phyloP scores from a whole-genome alignment of 805 yeast genomes.

The Candida jianshihensis region DNA sequence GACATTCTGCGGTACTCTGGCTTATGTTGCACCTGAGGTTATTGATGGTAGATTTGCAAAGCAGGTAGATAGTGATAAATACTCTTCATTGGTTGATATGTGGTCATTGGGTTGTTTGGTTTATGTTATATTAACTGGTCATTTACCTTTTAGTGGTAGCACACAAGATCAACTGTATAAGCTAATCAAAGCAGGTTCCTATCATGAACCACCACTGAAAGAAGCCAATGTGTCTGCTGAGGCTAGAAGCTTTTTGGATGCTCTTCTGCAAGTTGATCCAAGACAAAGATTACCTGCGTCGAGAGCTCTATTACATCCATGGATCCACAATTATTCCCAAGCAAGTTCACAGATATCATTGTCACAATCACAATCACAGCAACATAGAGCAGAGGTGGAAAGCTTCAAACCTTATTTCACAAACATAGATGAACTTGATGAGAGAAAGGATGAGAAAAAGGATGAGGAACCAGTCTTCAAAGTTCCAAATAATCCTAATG shows the following conservation, averaged over 20 bases:
- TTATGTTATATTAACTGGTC: conserved; percentile 87
- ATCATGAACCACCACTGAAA: conserved; percentile 68
- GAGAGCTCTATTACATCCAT: conserved; percentile 71
- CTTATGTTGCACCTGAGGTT: conserved; percentile 96
- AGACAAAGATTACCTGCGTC: conserved; percentile 62
- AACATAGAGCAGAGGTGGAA: conserved; percentile 35
- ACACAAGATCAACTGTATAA: conserved; percentile 81
- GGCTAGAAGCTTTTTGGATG: conserved; percentile 66
- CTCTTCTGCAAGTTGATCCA: conserved; percentile 74
- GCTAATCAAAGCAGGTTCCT: conserved; percentile 71
- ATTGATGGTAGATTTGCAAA: conserved; percentile 33
- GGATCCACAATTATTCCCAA: conserved; percentile 44
- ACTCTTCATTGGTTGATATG: conserved; percentile 88
- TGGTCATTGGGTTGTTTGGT: conserved; percentile 97
- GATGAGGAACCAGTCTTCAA: conserved; percentile 15
- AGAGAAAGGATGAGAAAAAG: too few relatives aligned
- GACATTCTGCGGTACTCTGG: conserved; percentile 96
- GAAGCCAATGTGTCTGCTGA: conserved; percentile 57
- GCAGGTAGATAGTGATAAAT: conserved; percentile 29
- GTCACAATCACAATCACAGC: conserved; percentile 68
- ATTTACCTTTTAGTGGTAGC: conserved; percentile 89
- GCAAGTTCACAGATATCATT: conserved; percentile 41
- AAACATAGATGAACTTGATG: conserved; percentile 7
- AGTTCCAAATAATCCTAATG: conserved; percentile 14
- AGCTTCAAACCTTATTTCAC: conserved; percentile 14